These are phyloP conservation scores for Melastoma malabathricum DNA, from an alignment of 345 rosid genomes.

Conservation along the genomic window DNA sequence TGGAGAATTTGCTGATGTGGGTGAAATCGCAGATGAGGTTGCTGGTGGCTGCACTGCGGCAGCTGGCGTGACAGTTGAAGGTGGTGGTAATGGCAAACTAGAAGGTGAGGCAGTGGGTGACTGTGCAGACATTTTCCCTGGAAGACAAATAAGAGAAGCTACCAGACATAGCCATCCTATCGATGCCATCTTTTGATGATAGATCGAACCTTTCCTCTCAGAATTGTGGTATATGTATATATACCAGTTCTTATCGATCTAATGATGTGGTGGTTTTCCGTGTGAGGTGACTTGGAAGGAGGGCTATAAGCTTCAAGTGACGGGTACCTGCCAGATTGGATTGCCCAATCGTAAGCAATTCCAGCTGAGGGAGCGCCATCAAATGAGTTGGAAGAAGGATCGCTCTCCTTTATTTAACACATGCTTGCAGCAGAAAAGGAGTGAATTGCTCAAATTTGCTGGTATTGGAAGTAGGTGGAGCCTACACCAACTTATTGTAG, in stretches of 20 bases:
- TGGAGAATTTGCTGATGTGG: conserved; percentile 26
- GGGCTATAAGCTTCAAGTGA: conserved; percentile 35
- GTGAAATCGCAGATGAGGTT: conserved; percentile 7
- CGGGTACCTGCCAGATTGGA: conserved; percentile 18
- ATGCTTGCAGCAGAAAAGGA: too few relatives aligned
- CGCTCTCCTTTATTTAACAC: too few relatives aligned
- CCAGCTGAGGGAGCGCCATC: neutral
- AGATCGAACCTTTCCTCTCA: conserved; percentile 8
- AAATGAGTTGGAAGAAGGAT: too few relatives aligned
- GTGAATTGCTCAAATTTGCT: too few relatives aligned
- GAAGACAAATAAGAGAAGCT: conserved; percentile 23
- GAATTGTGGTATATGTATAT: conserved; percentile 7
- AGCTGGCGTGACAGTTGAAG: conserved; percentile 8
- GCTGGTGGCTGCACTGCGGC: conserved; percentile 29
- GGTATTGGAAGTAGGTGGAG: too few relatives aligned
- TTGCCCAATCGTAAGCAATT: conserved; percentile 24
- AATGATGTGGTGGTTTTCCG: neutral
- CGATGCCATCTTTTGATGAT: conserved; percentile 35
- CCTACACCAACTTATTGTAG: too few relatives aligned
- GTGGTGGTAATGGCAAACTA: conserved; percentile 20
- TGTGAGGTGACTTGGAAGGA: conserved; percentile 15
- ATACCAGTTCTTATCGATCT: neutral
- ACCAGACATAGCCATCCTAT: conserved; percentile 21
- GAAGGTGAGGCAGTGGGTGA: conserved; percentile 60
- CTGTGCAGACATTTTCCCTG: conserved; percentile 40